These are phyloP conservation scores for Pterula multifida DNA, from an alignment of 1,284 basidiomycete species.

Conservation along the genomic window DNA sequence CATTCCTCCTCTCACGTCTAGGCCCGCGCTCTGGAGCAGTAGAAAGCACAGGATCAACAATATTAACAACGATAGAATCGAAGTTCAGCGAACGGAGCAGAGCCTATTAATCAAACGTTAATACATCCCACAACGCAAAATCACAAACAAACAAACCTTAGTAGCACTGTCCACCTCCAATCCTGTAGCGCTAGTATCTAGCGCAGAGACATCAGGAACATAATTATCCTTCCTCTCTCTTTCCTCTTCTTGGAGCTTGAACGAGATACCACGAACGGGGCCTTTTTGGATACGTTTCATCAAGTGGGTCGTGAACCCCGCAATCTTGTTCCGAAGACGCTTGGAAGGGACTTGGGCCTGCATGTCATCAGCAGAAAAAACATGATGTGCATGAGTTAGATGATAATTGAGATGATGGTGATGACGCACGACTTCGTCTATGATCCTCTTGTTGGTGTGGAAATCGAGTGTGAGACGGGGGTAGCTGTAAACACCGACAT, in stretches of 20 bases:
- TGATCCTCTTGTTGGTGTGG: constrained; percentile 99
- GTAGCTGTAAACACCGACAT: constrained; percentile 49
- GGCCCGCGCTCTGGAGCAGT: constrained; percentile 63
- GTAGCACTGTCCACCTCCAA: constrained; percentile 87
- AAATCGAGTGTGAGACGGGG: constrained; percentile 94
- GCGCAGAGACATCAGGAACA: constrained; percentile 91
- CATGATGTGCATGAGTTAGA: constrained; percentile 2
- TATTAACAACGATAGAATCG: constrained; percentile 70
- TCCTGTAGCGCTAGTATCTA: constrained; percentile 65
- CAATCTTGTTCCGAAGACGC: constrained; percentile 99
- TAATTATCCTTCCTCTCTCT: constrained; percentile 99
- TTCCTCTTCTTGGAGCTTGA: constrained; percentile 99
- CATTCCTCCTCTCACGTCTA: constrained; percentile 67
- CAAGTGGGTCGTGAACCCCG: constrained; percentile 98
- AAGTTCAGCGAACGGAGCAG: constrained; percentile 87
- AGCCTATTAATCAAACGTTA: constrained; percentile 35
- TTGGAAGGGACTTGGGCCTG: constrained; percentile 96
- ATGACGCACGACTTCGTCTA: constrained; percentile 89
- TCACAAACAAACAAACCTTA: constrained; percentile 45
- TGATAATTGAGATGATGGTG: background rate
- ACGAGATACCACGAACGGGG: constrained; percentile 99
- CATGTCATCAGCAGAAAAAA: constrained; percentile 7
- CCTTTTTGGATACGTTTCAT: constrained; percentile 99
- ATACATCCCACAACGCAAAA: too few relatives aligned
- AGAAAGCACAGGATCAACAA: constrained; percentile 49